These are phyloP conservation scores for Citropsis articulata DNA, from an alignment of 345 rosid genomes.

Conservation along the genomic window DNA sequence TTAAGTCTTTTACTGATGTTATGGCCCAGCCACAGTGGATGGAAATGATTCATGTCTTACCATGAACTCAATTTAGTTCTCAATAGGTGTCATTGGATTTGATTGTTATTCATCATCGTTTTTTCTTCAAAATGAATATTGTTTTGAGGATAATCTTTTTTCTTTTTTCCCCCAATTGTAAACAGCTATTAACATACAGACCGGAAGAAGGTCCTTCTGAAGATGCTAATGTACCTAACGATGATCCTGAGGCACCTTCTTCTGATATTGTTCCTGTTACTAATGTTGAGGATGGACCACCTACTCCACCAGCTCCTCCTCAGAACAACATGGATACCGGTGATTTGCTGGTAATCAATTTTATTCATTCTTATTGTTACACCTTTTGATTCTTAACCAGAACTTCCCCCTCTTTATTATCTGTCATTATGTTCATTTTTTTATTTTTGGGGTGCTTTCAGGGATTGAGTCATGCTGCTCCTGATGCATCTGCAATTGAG, in stretches of 20 bases:
- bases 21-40: neutral
- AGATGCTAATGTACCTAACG: constrained; percentile 45
- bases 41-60: neutral
- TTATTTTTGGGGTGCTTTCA: constrained; percentile 24
- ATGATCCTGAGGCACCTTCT: constrained; percentile 62
- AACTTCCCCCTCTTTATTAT: neutral
- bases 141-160: constrained; percentile 16
- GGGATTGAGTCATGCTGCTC: constrained; percentile 60
- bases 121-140: neutral
- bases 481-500: constrained; percentile 74
- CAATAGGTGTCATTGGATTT: neutral
- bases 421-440: constrained; percentile 7
- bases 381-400: neutral
- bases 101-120: neutral
- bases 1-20: neutral
- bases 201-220: constrained; percentile 74
- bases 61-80: neutral
- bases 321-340: constrained; percentile 61
- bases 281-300: constrained; percentile 38
- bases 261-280: constrained; percentile 41
- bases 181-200: constrained; percentile 75
- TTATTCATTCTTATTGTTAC: neutral
- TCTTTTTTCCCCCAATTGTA: neutral
- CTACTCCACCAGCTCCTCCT: constrained; percentile 48
- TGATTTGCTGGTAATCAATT: constrained; percentile 68